Evolutionary conservation across 2,329 filamentous ascomycete genomes (phyloP).

Genomic region (Talaromyces sp.): DNA sequence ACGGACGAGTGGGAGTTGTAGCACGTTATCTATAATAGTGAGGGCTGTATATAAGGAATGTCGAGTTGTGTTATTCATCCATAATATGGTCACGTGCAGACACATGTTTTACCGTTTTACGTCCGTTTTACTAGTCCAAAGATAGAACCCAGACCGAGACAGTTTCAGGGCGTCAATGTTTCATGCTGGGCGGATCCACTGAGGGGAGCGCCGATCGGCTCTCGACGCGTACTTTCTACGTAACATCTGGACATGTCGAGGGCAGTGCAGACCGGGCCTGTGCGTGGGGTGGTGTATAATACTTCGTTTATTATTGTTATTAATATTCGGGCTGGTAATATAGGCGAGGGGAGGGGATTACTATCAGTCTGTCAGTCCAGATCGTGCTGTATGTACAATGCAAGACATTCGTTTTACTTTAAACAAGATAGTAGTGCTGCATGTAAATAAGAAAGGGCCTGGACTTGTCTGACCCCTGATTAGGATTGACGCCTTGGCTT

Average conservation of each 20-base stretch:
- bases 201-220: not conserved
- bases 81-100: not conserved
- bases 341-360: too few species aligned
- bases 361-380: too few species aligned
- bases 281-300: not conserved
- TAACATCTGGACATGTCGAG: not conserved
- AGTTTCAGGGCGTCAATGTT: not conserved
- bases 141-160: not conserved
- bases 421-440: too few species aligned
- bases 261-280: not conserved
- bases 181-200: not conserved
- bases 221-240: not conserved
- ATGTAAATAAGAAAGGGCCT: too few species aligned
- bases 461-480: too few species aligned
- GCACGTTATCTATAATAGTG: constrained; percentile 8
- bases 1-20: constrained; percentile 73
- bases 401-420: too few species aligned
- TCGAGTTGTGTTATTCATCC: constrained; percentile 51
- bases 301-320: too few species aligned
- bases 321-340: too few species aligned
- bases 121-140: too few species aligned
- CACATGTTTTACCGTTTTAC: too few species aligned
- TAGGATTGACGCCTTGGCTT: too few species aligned
- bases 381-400: too few species aligned
- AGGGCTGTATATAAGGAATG: not conserved